Evolutionary conservation across 345 rosid species (phyloP), one percentile per base, ranked within the genome.

Genomic region (Euphorbia pulcherrima): DNA sequence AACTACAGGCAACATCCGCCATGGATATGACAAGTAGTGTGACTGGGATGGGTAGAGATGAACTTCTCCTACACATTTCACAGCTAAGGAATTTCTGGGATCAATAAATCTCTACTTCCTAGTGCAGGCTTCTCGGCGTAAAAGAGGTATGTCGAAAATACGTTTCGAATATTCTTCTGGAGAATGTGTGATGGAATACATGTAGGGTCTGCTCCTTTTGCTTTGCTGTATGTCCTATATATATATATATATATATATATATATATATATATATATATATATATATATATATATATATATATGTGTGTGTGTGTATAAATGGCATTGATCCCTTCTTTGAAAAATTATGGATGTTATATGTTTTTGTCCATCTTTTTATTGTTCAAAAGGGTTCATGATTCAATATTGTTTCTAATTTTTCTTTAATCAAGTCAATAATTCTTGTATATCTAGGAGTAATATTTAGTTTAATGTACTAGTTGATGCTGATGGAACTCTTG

Each of bases 21-120:
- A 0, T 91, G 99, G 96, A 91, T 94, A 77, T 91, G 95, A 94
- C 95, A 0, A 94, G 97, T 76, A 89, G 97, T 67, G 90, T 89
- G 39, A 91, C 88, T 0, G 85, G 90, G 60, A 80, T 89, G 68
- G 96, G 92, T 40, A 86, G 97, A 77, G 96, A 89, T 59, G 96
- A 94, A 78, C 99, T 94, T 77, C 91, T 90, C 9, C 88, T 93
- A 39, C 98, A 90, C 47, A 82, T 93, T 84, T 93, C 97, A 35
- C 92, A 87, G 71, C 74, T 85, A 17, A 79, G 92, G 65, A 88
- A 88, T 76, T 82, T 74, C 72, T 80, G 70, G 73, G 76, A 71
- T 72, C 80, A 76, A 23, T 76, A 64, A 70, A 21, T 21, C 0
- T 21, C 17, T 8, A 20, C 29, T 50, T 44, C 50, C n/a, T 29